Evolutionary conservation across 2,329 filamentous ascomycete species (phyloP).

Genomic region (Calonectria henricotiae): DNA sequence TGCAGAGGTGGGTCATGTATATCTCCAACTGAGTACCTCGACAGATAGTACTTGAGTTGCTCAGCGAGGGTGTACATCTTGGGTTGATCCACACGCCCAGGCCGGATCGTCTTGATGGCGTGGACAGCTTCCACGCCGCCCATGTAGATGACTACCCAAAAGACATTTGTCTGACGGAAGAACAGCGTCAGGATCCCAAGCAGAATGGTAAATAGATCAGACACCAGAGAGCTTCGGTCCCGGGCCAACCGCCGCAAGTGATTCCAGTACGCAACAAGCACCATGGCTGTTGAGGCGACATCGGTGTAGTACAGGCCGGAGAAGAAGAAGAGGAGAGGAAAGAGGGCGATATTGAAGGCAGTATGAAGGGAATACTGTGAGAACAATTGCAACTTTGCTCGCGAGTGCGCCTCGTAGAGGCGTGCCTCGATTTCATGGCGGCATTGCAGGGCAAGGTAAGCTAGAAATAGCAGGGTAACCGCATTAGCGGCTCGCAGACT

Average conservation of each 20-base stretch:
- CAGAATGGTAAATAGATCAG: slow-evolving; percentile 64
- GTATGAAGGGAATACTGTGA: slow-evolving; percentile 71
- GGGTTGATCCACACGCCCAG: slow-evolving; percentile 54
- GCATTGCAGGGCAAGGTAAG: slow-evolving; percentile 66
- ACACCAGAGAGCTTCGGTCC: slow-evolving; percentile 55
- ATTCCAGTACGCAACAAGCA: slow-evolving; percentile 79
- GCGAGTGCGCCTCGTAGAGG: slow-evolving; percentile 51
- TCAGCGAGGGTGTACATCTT: slow-evolving; percentile 54
- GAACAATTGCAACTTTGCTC: slow-evolving; percentile 43
- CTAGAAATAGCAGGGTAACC: slow-evolving; percentile 59
- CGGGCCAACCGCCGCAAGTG: slow-evolving; percentile 65
- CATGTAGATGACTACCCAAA: slow-evolving; percentile 90
- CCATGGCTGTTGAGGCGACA: slow-evolving; percentile 83
- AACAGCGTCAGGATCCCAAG: slow-evolving; percentile 78
- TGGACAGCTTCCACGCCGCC: slow-evolving; percentile 74
- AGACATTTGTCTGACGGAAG: slow-evolving; percentile 96
- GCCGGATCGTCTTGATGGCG: slow-evolving; percentile 65
- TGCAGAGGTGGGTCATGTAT: slow-evolving; percentile 71
- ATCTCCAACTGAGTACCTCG: slow-evolving; percentile 67
- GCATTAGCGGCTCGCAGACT: slow-evolving; percentile 68
- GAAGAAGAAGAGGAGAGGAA: slow-evolving; percentile 96
- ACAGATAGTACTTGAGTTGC: slow-evolving; percentile 59
- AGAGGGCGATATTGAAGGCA: slow-evolving; percentile 85
- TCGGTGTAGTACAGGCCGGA: slow-evolving; percentile 97
- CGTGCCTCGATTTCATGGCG: slow-evolving; percentile 69